Conservation (phyloP, 805 yeast genomes). For the Pichia nanzhaoensis region DNA sequence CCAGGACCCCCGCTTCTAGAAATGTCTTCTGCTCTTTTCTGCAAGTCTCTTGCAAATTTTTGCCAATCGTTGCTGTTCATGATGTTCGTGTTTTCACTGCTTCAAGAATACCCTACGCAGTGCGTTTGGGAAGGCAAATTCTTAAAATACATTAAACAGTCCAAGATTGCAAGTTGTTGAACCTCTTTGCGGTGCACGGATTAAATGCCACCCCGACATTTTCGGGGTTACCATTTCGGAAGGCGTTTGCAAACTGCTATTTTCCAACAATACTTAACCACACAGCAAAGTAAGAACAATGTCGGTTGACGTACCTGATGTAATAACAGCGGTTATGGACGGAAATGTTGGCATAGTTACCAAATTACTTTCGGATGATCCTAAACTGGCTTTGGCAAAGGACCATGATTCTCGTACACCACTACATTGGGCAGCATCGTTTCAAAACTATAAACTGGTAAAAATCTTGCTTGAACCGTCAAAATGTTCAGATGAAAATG, state of each 20-base stretch:
- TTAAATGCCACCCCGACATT: no score
- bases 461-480: slow-evolving; percentile 31
- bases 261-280: no score
- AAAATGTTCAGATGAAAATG: neutral
- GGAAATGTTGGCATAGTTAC: slow-evolving; percentile 47
- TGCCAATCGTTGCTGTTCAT: slow-evolving; percentile 44
- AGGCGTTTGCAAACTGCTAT: no score
- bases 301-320: slow-evolving; percentile 18
- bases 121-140: no score
- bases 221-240: no score
- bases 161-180: no score
- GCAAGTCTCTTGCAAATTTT: slow-evolving; percentile 43
- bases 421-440: slow-evolving; percentile 83
- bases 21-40: slow-evolving; percentile 37
- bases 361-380: slow-evolving; percentile 42
- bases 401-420: slow-evolving; percentile 80
- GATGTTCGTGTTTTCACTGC: neutral
- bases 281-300: slow-evolving; percentile 7
- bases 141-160: no score
- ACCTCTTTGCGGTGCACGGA: no score
- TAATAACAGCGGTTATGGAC: slow-evolving; percentile 64
- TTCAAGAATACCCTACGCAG: no score
- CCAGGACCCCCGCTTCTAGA: slow-evolving; percentile 31
- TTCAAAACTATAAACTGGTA: slow-evolving; percentile 47
- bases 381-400: slow-evolving; percentile 37